Conservation (phyloP, 371 early-diverging fungal genomes). For the Apophysomyces variabilis region DNA sequence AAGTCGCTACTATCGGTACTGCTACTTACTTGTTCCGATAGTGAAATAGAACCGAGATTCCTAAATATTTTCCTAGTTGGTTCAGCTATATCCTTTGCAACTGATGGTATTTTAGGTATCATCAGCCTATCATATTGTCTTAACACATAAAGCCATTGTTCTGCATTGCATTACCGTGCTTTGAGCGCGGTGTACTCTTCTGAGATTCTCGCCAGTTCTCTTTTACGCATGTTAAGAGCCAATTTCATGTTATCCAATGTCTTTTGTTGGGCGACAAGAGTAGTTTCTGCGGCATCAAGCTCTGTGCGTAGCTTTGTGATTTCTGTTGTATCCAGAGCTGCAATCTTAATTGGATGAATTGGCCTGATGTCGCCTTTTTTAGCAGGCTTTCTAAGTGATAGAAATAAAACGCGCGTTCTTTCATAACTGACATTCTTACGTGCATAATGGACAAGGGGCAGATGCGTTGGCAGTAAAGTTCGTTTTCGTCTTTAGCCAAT, state of each 20-base stretch:
- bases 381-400: not conserved
- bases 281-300: not conserved
- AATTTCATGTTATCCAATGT: not conserved
- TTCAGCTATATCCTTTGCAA: not conserved
- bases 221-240: conserved; percentile 2
- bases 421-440: not conserved
- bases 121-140: not conserved
- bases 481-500: conserved; percentile 12
- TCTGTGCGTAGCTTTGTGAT: not conserved
- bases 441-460: conserved; percentile 13
- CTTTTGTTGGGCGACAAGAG: not conserved
- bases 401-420: not conserved
- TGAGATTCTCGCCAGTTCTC: not conserved
- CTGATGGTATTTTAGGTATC: not conserved
- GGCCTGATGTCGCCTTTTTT: conserved; percentile 9
- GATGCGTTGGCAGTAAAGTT: conserved; percentile 3
- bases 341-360: conserved; percentile 4
- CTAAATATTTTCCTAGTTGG: not conserved
- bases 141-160: not conserved
- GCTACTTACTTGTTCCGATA: not conserved
- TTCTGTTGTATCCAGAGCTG: conserved; percentile 9
- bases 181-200: not conserved
- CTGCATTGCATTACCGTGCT: not conserved
- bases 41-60: not conserved
- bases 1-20: not conserved